Conservation (phyloP, 192 early-diverging fungal species). For the Backusella sp. region DNA sequence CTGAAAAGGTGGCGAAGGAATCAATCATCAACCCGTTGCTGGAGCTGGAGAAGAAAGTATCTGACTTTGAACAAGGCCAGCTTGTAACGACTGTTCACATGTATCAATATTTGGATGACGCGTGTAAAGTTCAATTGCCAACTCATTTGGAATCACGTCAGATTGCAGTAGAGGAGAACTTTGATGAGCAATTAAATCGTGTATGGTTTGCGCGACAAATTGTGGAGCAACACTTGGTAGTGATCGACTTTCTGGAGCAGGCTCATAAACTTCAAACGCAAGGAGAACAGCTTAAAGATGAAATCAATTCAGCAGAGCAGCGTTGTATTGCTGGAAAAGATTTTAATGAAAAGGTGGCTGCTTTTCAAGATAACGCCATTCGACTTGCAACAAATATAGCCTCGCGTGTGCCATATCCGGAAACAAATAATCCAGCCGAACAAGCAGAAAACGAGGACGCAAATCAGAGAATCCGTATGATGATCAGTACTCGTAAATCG, state of each 20-base stretch:
- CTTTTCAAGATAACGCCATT: conserved; percentile 21
- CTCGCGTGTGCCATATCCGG: conserved; percentile 24
- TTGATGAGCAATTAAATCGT: conserved; percentile 27
- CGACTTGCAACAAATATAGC: conserved; percentile 25
- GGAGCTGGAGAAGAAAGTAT: background rate
- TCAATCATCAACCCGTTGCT: background rate
- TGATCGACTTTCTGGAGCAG: conserved; percentile 37
- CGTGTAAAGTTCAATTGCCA: conserved; percentile 25
- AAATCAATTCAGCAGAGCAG: conserved; percentile 17
- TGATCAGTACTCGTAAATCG: conserved; percentile 13
- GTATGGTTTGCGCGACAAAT: conserved; percentile 34
- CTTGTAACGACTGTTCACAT: conserved; percentile 28
- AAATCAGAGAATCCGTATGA: conserved; percentile 22
- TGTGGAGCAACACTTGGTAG: conserved; percentile 31
- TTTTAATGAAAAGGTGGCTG: conserved; percentile 10
- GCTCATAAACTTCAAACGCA: conserved; percentile 14
- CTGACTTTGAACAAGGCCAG: conserved; percentile 23
- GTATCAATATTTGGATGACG: conserved; percentile 40
- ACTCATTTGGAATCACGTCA: conserved; percentile 31
- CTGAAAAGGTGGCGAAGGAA: background rate
- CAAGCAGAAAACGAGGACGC: conserved; percentile 22
- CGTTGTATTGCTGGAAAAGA: conserved; percentile 1
- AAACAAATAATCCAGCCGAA: conserved; percentile 2
- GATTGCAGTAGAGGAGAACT: conserved; percentile 32
- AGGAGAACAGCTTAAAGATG: conserved; percentile 19